A percentile compares a stretch with the other conserved stretches of the same genome.
These are phyloP conservation scores for Eutrema japonicum DNA, from an alignment of 345 rosid genomes.

Conservation along the genomic window DNA sequence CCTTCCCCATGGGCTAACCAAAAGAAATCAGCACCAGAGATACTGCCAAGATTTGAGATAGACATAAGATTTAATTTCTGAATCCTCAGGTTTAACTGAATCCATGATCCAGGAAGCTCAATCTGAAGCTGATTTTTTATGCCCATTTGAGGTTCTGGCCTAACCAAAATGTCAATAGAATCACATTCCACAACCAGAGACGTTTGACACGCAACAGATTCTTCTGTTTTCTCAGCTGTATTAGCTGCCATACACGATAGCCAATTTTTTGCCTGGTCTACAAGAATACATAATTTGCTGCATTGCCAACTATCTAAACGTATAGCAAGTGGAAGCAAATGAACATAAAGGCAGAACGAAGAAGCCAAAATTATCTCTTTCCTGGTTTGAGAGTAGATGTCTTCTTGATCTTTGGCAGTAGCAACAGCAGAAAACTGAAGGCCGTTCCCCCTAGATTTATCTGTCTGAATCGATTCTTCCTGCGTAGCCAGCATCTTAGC, in stretches of 20 bases:
- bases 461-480: slow-evolving; percentile 57
- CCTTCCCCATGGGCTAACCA: slow-evolving; percentile 92
- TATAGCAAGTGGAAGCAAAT: slow-evolving; percentile 53
- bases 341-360: slow-evolving; percentile 61
- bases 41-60: slow-evolving; percentile 78
- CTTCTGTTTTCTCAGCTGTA: slow-evolving; percentile 40
- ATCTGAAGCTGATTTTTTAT: slow-evolving; percentile 63
- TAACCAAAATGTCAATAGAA: slow-evolving; percentile 66
- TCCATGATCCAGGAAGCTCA: slow-evolving; percentile 94
- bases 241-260: slow-evolving; percentile 47
- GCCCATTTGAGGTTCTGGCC: slow-evolving; percentile 58
- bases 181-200: slow-evolving; percentile 78
- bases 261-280: slow-evolving; percentile 56
- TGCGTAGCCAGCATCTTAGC: slow-evolving; percentile 72
- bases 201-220: slow-evolving; percentile 52
- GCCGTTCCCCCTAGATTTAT: slow-evolving; percentile 55
- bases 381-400: slow-evolving; percentile 55
- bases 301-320: slow-evolving; percentile 60
- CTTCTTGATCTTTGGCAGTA: slow-evolving; percentile 60
- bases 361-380: slow-evolving; percentile 71
- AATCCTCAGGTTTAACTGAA: slow-evolving; percentile 61
- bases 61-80: slow-evolving; percentile 62
- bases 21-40: slow-evolving; percentile 60
- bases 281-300: slow-evolving; percentile 47
- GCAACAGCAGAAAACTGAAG: slow-evolving; percentile 74